Percentiles rank a stretch among this genome's conserved stretches.
Evolutionary conservation across 441 rosid genomes (phyloP).

Genomic region (Populus tomentosa): DNA sequence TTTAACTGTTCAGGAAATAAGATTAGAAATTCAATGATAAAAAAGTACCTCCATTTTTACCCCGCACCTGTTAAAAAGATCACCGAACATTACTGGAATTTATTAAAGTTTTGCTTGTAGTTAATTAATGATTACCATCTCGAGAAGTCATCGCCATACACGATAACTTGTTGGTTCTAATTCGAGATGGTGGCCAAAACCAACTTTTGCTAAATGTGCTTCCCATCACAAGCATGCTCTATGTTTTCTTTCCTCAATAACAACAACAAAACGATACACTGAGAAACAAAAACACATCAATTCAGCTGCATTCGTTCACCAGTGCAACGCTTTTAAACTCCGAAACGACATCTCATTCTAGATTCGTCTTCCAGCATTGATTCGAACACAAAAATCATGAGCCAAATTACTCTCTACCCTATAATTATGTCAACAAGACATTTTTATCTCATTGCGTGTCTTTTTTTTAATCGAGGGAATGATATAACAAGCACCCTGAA

Average conservation of each 20-base stretch:
- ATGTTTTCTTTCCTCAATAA: not conserved
- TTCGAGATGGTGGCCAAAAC: not conserved
- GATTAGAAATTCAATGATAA: too few species aligned
- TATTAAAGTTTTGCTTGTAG: too few species aligned
- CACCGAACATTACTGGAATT: too few species aligned
- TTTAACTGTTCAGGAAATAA: too few species aligned
- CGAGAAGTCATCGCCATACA: not conserved
- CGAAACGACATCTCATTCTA: not conserved
- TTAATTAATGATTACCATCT: too few species aligned
- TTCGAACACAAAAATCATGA: not conserved
- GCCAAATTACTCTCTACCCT: not conserved
- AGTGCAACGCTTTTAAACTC: not conserved
- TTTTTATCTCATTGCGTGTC: too few species aligned
- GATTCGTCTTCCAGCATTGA: not conserved
- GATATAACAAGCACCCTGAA: too few species aligned
- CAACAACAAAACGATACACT: not conserved
- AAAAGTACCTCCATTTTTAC: too few species aligned
- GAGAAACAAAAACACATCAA: not conserved
- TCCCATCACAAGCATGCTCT: not conserved
- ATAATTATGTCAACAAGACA: too few species aligned
- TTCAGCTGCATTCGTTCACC: not conserved
- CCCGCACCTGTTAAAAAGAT: too few species aligned
- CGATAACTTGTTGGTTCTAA: not conserved
- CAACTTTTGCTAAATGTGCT: not conserved
- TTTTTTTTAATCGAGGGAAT: too few species aligned